Conservation (phyloP, 495 filamentous ascomycete species). For the Bombardia bombarda region DNA sequence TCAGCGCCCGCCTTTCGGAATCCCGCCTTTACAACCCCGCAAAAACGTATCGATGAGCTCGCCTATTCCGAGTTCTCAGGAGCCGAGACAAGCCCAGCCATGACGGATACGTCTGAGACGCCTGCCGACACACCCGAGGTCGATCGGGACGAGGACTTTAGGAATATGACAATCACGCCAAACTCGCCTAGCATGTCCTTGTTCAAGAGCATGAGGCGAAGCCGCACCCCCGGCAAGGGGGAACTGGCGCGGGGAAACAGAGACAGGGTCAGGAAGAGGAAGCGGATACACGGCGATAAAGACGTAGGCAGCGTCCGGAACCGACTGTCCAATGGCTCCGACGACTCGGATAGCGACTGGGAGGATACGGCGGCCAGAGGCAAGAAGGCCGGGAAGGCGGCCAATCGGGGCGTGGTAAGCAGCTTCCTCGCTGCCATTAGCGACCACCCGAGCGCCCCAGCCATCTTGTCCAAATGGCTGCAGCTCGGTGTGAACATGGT, state of each 20-base stretch:
- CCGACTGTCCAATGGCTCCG: constrained; percentile 39
- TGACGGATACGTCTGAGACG: constrained; percentile 57
- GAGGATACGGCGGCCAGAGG: constrained; percentile 23
- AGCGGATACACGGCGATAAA: constrained; percentile 29
- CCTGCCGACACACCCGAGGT: constrained; percentile 38
- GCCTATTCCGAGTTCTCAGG: constrained; percentile 59
- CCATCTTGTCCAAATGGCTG: constrained; percentile 77
- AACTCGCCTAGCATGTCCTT: constrained; percentile 30
- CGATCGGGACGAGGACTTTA: constrained; percentile 24
- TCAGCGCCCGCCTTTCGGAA: constrained; percentile 51
- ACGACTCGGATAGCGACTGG: constrained; percentile 47
- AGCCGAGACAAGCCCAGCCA: constrained; percentile 72
- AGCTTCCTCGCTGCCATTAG: constrained; percentile 61
- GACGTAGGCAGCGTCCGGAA: constrained; percentile 36
- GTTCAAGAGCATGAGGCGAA: constrained; percentile 31
- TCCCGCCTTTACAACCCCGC: constrained; percentile 71
- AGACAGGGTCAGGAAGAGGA: constrained; percentile 40
- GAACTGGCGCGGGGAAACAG: constrained; percentile 27
- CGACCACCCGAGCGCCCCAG: constrained; percentile 75
- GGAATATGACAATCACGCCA: constrained; percentile 32
- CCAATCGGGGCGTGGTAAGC: constrained; percentile 31
- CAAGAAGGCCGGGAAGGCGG: constrained; percentile 12
- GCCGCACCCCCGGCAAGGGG: constrained; percentile 38
- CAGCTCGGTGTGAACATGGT: constrained; percentile 73
- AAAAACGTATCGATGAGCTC: constrained; percentile 58